A percentile compares a stretch with the other conserved stretches of the same genome.
These are phyloP conservation scores for Umbilicaria muhlenbergii DNA, from an alignment of 495 filamentous ascomycete genomes.

Conservation along the genomic window DNA sequence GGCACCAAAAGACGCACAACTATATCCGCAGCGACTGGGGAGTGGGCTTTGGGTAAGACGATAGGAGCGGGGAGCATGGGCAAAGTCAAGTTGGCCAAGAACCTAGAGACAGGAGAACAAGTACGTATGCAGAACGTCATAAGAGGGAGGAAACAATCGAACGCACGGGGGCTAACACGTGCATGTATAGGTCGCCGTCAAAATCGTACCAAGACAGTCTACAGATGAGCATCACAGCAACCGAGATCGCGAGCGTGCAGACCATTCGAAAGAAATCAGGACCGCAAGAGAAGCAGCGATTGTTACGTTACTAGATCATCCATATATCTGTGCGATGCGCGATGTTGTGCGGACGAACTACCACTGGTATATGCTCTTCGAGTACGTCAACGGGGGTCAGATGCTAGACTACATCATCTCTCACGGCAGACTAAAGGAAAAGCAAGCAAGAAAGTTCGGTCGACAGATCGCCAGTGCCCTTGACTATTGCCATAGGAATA, in stretches of 20 bases:
- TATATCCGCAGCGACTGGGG: conserved; percentile 66
- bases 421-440: conserved; percentile 93
- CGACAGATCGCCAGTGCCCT: conserved; percentile 96
- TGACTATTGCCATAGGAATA: conserved; percentile 97
- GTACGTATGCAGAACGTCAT: conserved; percentile 25
- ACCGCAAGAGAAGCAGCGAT: conserved; percentile 95
- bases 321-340: conserved; percentile 92
- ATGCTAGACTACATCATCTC: conserved; percentile 99
- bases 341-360: conserved; percentile 91
- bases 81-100: conserved; percentile 79
- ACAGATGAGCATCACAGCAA: conserved; percentile 69
- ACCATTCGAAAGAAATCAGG: conserved; percentile 91
- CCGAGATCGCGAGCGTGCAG: conserved; percentile 71
- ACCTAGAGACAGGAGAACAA: conserved; percentile 67
- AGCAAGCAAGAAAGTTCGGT: conserved; percentile 94
- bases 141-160: background rate
- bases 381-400: conserved; percentile 97
- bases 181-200: conserved; percentile 54
- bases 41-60: conserved; percentile 91
- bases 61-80: conserved; percentile 97
- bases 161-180: background rate
- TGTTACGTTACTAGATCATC: conserved; percentile 85
- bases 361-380: conserved; percentile 99
- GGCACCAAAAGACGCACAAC: conserved; percentile 57
- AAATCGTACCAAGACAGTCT: conserved; percentile 88